Conservation (phyloP, 805 yeast genomes). For the Kuraishia borneana region DNA sequence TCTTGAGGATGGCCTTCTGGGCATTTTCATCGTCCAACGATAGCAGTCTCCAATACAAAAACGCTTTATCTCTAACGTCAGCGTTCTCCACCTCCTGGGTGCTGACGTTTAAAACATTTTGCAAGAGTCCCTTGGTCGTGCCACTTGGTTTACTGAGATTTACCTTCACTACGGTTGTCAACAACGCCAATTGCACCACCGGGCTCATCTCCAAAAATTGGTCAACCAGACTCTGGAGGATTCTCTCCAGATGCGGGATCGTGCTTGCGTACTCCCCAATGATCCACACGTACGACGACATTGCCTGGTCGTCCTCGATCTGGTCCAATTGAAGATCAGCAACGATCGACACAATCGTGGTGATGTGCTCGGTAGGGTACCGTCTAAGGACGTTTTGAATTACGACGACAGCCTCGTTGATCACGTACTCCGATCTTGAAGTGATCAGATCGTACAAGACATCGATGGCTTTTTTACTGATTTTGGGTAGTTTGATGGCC, state of each 20-base stretch:
- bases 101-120: slow-evolving; percentile 47
- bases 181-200: slow-evolving; percentile 43
- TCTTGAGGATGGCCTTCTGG: slow-evolving; percentile 42
- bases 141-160: slow-evolving; percentile 22
- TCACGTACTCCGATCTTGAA: slow-evolving; percentile 49
- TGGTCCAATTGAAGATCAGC: slow-evolving; percentile 32
- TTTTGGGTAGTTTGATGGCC: slow-evolving; percentile 49
- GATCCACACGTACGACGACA: slow-evolving; percentile 56
- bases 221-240: slow-evolving; percentile 33
- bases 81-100: slow-evolving; percentile 60
- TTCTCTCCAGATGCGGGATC: slow-evolving; percentile 39
- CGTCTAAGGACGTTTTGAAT: slow-evolving; percentile 58
- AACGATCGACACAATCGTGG: slow-evolving; percentile 44
- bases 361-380: slow-evolving; percentile 41
- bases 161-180: slow-evolving; percentile 55
- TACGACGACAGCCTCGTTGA: slow-evolving; percentile 51
- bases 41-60: slow-evolving; percentile 67
- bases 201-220: slow-evolving; percentile 51
- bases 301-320: slow-evolving; percentile 36
- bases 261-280: slow-evolving; percentile 60
- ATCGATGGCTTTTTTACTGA: slow-evolving; percentile 48
- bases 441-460: slow-evolving; percentile 46
- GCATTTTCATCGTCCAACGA: slow-evolving; percentile 34
- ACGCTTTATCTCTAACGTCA: slow-evolving; percentile 74
- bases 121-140: slow-evolving; percentile 31